Evolutionary conservation across 2,329 filamentous ascomycete species (phyloP).

Genomic region (Trichoderma arundinaceum): DNA sequence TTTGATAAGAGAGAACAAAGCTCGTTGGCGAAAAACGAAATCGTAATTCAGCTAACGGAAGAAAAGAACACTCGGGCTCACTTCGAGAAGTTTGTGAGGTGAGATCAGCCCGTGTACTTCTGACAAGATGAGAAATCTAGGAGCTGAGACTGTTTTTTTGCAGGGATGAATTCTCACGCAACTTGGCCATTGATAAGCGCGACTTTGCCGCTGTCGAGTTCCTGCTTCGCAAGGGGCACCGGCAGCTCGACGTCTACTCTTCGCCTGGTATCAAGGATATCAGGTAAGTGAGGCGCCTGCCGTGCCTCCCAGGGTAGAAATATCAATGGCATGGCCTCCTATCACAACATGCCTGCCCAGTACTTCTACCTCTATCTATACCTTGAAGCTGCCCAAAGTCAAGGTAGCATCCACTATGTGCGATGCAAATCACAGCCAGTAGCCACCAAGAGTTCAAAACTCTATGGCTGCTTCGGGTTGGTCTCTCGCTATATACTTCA

Average conservation of each 20-base stretch:
- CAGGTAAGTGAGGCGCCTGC: conserved; percentile 39
- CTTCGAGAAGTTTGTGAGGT: conserved; percentile 70
- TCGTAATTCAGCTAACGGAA: conserved; percentile 16
- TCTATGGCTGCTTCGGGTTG: background rate
- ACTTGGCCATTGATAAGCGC: conserved; percentile 73
- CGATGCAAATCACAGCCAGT: background rate
- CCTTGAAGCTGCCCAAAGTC: background rate
- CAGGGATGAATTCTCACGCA: conserved; percentile 78
- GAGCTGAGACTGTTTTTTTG: background rate
- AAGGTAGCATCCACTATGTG: background rate
- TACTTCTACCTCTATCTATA: no score
- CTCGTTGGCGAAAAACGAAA: background rate
- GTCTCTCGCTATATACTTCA: background rate
- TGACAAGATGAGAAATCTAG: no score
- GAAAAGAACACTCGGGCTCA: conserved; percentile 61
- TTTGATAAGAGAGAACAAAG: background rate
- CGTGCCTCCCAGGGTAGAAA: background rate
- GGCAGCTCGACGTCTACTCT: conserved; percentile 83
- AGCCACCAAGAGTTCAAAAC: background rate
- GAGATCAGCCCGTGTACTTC: conserved; percentile 36
- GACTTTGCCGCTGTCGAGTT: conserved; percentile 89
- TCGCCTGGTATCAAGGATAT: conserved; percentile 81
- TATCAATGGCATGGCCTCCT: background rate
- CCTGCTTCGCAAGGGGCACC: conserved; percentile 77
- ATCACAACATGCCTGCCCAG: background rate